Evolutionary conservation across 805 yeast species (phyloP).

Genomic region (Kluyveromyces dobzhanskii): DNA sequence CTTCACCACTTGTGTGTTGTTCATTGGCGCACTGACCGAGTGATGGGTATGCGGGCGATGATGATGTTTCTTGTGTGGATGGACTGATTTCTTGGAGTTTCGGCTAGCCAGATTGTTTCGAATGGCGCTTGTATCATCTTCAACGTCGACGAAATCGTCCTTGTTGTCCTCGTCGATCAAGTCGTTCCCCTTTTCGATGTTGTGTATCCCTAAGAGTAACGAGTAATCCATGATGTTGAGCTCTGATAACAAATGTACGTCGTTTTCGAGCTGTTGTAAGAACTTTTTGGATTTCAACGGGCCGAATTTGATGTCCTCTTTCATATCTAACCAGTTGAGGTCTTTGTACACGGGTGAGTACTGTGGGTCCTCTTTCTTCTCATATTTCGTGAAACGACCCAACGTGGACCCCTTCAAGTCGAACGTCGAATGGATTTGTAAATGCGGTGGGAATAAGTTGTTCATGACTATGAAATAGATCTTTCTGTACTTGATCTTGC

Average conservation of each 20-base stretch:
- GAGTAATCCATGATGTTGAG: slow-evolving; percentile 95
- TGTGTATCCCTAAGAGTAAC: slow-evolving; percentile 79
- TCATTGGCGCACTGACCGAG: background rate
- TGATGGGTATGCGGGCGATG: background rate
- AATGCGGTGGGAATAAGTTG: slow-evolving; percentile 88
- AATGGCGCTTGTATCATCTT: background rate
- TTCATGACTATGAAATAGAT: slow-evolving; percentile 95
- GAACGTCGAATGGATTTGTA: slow-evolving; percentile 75
- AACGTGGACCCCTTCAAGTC: slow-evolving; percentile 91
- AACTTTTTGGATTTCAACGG: slow-evolving; percentile 55
- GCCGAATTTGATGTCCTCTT: slow-evolving; percentile 64
- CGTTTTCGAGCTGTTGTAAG: slow-evolving; percentile 62
- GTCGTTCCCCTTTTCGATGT: slow-evolving; percentile 50
- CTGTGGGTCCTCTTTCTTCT: slow-evolving; percentile 11
- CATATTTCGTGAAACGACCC: slow-evolving; percentile 54
- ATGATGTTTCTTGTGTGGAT: slow-evolving; percentile 1
- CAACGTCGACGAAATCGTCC: background rate
- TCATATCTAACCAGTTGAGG: slow-evolving; percentile 71
- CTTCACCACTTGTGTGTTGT: slow-evolving; percentile 12
- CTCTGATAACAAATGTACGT: slow-evolving; percentile 61
- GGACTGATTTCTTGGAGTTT: background rate
- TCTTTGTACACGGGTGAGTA: slow-evolving; percentile 62
- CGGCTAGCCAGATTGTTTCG: background rate
- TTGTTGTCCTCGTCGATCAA: slow-evolving; percentile 12
- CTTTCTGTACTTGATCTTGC: slow-evolving; percentile 44